Evolutionary conservation across 1,284 basidiomycete genomes (phyloP).

Genomic region (Ustilago bromivora): DNA sequence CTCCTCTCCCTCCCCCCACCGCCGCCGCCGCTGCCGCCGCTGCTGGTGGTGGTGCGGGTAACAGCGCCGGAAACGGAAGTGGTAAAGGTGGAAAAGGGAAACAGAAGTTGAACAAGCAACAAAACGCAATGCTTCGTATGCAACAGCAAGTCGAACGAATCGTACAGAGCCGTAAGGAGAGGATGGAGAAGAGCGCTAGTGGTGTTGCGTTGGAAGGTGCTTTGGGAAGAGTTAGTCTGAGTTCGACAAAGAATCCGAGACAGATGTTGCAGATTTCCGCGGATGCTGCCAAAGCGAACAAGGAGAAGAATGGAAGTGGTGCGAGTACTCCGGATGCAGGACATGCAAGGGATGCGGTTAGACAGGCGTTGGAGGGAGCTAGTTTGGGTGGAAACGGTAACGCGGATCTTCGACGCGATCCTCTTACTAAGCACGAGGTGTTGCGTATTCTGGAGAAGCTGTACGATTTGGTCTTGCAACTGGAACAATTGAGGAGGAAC

Average conservation of each 20-base stretch:
- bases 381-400: constrained; percentile 71
- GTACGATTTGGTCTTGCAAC: constrained; percentile 84
- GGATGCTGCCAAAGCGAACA: constrained; percentile 39
- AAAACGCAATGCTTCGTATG: constrained; percentile 96
- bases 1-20: constrained; percentile 25
- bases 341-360: constrained; percentile 58
- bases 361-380: constrained; percentile 61
- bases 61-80: not conserved
- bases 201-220: constrained; percentile 83
- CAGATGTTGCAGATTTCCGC: constrained; percentile 89
- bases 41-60: not conserved
- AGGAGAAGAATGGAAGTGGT: constrained; percentile 21
- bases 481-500: constrained; percentile 87
- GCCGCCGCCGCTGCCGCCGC: constrained; percentile 15
- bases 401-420: constrained; percentile 68
- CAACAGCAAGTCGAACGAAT: constrained; percentile 96
- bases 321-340: constrained; percentile 36
- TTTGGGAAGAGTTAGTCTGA: constrained; percentile 89
- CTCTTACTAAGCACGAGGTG: constrained; percentile 82
- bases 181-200: constrained; percentile 64
- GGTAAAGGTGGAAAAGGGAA: constrained; percentile 51
- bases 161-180: constrained; percentile 87
- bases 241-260: constrained; percentile 91
- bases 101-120: constrained; percentile 72
- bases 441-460: constrained; percentile 85